Conservation (phyloP, 768 basidiomycete species). For the Phallus indusiatus region DNA sequence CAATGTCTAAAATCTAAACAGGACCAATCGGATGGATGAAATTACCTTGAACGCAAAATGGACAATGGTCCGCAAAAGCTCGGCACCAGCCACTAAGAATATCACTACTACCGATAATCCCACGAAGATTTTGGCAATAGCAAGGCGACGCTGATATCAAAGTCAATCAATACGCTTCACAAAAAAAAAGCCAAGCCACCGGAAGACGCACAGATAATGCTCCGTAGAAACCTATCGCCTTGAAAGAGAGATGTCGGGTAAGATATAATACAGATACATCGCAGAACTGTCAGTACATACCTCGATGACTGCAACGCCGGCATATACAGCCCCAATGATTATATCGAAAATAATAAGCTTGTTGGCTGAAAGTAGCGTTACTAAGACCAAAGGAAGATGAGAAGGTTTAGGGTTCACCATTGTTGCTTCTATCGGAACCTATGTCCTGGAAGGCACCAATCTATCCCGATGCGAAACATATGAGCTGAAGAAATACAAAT, state of each 20-base stretch:
- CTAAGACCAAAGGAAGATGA: neutral
- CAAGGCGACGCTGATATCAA: neutral
- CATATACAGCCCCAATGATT: slow-evolving; percentile 2
- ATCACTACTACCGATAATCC: slow-evolving; percentile 37
- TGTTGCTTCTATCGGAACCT: neutral
- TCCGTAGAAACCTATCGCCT: slow-evolving; percentile 4
- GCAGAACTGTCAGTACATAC: neutral
- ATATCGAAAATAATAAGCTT: slow-evolving; percentile 3
- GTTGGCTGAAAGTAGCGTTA: neutral
- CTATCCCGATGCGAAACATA: neutral
- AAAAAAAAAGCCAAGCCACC: neutral
- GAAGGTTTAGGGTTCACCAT: neutral
- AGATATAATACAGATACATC: neutral
- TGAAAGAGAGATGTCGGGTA: neutral
- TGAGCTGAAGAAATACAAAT: neutral
- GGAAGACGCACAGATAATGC: slow-evolving; percentile 2
- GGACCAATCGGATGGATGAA: neutral
- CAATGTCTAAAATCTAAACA: neutral
- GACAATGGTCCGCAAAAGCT: slow-evolving; percentile 45
- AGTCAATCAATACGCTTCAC: neutral
- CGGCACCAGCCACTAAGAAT: slow-evolving; percentile 40
- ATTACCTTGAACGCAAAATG: slow-evolving; percentile 63
- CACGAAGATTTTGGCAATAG: slow-evolving; percentile 47
- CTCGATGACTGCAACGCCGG: slow-evolving; percentile 4
- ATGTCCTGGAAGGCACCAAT: slow-evolving; percentile 7